phyloP scores from a whole-genome alignment of 2,329 filamentous ascomycete species.

The Fusarium albidum region DNA sequence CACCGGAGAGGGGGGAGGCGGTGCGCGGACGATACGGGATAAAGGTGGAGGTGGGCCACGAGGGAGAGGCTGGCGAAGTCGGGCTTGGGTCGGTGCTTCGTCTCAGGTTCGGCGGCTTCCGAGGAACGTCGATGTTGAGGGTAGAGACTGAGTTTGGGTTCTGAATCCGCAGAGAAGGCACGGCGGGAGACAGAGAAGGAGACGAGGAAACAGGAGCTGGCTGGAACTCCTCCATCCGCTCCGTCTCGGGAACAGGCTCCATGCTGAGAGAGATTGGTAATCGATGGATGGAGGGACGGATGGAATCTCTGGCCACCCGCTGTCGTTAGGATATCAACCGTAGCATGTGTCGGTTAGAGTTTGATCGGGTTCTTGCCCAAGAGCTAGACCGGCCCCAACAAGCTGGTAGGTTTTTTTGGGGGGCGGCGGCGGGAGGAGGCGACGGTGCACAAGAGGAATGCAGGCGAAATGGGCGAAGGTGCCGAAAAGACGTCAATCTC shows the following conservation, averaged over 20 bases:
- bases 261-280: constrained; percentile 51
- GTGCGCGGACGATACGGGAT: constrained; percentile 69
- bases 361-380: constrained; percentile 19
- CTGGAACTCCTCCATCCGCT: constrained; percentile 73
- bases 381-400: constrained; percentile 21
- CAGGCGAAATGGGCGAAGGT: constrained; percentile 6
- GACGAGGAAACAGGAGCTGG: constrained; percentile 60
- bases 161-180: constrained; percentile 62
- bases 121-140: constrained; percentile 52
- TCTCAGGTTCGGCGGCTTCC: constrained; percentile 63
- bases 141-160: constrained; percentile 48
- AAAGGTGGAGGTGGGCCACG: constrained; percentile 55
- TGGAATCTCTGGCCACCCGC: constrained; percentile 35
- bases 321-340: constrained; percentile 33
- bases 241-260: constrained; percentile 74
- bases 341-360: constrained; percentile 36
- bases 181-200: constrained; percentile 53
- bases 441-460: constrained; percentile 9
- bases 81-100: constrained; percentile 67
- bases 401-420: constrained; percentile 4
- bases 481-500: constrained; percentile 9
- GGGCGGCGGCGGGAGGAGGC: constrained; percentile 14
- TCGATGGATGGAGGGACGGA: constrained; percentile 23
- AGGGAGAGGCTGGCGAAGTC: constrained; percentile 58
- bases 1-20: constrained; percentile 66